Conservation (phyloP, 257 asterid species). For the Solanum tacnaense region DNA sequence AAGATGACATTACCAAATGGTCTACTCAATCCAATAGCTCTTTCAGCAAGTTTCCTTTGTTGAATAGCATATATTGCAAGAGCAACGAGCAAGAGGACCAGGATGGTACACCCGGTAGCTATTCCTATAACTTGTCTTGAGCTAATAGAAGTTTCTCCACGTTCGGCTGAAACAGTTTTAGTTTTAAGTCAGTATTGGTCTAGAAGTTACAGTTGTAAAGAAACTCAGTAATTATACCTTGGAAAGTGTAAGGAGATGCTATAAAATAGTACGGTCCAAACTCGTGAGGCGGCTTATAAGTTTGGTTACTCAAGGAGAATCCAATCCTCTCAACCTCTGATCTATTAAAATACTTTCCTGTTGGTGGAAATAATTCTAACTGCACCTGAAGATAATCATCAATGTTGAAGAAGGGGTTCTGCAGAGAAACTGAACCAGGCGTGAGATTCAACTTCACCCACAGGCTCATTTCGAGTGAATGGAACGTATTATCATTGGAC, state of each 20-base stretch:
- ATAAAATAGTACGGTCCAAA: conserved; percentile 90
- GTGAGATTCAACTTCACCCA: conserved; percentile 70
- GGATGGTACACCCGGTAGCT: conserved; percentile 52
- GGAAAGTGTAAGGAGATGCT: conserved; percentile 59
- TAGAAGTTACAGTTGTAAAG: neutral
- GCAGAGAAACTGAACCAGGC: conserved; percentile 76
- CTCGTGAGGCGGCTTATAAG: conserved; percentile 81
- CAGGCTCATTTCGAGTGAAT: conserved; percentile 79
- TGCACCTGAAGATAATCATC: conserved; percentile 92
- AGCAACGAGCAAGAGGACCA: conserved; percentile 52
- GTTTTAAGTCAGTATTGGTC: neutral
- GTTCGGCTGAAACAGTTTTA: conserved; percentile 31
- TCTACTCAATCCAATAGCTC: conserved; percentile 66
- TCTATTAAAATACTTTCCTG: conserved; percentile 51
- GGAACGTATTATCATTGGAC: conserved; percentile 63
- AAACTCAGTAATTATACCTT: conserved; percentile 24
- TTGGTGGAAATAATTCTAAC: conserved; percentile 62
- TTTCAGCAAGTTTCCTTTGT: conserved; percentile 80
- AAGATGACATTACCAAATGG: conserved; percentile 60
- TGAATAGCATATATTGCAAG: conserved; percentile 56
- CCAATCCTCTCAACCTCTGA: conserved; percentile 75
- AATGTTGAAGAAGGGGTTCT: conserved; percentile 69
- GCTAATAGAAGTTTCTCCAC: conserved; percentile 32
- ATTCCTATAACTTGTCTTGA: conserved; percentile 47
- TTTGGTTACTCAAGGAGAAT: conserved; percentile 71